phyloP scores from a whole-genome alignment of 257 asterid species.

The Avicennia marina region DNA sequence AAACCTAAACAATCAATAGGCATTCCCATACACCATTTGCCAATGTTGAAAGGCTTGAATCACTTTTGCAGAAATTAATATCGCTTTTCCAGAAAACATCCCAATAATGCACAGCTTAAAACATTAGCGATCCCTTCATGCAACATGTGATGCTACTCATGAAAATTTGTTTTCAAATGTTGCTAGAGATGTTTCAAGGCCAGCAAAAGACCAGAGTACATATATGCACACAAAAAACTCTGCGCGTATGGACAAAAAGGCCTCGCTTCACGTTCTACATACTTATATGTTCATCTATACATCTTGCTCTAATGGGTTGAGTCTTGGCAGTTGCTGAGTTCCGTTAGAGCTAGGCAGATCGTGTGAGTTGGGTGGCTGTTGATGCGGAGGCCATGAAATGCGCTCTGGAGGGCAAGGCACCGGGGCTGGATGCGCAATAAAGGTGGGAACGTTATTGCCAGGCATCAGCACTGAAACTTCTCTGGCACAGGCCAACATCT shows the following conservation, averaged over 20 bases:
- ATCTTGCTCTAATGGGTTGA: no score
- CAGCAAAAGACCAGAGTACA: slow-evolving; percentile 17
- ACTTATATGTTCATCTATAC: slow-evolving; percentile 17
- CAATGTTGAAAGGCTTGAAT: no score
- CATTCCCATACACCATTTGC: no score
- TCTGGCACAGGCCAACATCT: slow-evolving; percentile 52
- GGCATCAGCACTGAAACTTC: slow-evolving; percentile 93
- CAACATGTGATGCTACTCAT: slow-evolving; percentile 1
- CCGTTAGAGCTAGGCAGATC: slow-evolving; percentile 25
- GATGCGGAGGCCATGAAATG: slow-evolving; percentile 53
- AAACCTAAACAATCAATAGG: no score
- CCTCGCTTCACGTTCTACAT: slow-evolving; percentile 9
- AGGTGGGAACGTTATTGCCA: slow-evolving; percentile 70
- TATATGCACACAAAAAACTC: slow-evolving; percentile 22
- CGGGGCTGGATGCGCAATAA: slow-evolving; percentile 85
- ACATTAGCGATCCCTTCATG: no score
- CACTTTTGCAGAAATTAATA: no score
- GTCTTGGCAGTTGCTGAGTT: not conserved
- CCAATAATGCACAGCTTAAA: no score
- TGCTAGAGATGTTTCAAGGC: slow-evolving; percentile 8
- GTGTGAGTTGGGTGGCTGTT: slow-evolving; percentile 20
- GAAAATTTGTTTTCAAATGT: slow-evolving; percentile 4
- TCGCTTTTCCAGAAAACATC: no score
- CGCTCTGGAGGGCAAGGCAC: slow-evolving; percentile 75
- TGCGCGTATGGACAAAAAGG: slow-evolving; percentile 17